These are phyloP conservation scores for Candida incommunis DNA, from an alignment of 805 yeast genomes.

Conservation along the genomic window DNA sequence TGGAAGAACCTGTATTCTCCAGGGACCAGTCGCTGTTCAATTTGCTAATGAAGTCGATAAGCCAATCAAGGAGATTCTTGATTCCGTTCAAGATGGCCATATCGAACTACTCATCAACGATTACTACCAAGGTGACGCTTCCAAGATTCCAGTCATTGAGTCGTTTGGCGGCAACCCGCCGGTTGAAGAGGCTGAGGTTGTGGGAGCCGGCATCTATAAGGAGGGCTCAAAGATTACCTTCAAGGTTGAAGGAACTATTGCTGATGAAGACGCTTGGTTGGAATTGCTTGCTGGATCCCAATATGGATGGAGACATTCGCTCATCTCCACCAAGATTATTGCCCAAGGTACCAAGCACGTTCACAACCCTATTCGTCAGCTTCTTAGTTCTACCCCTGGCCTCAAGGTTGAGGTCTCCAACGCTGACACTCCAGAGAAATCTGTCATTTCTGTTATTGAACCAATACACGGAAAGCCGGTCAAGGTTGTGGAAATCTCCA, in stretches of 20 bases:
- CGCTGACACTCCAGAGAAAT: conserved; percentile 36
- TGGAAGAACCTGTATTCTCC: conserved; percentile 96
- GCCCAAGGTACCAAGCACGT: conserved; percentile 78
- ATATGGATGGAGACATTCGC: conserved; percentile 84
- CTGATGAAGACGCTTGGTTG: conserved; percentile 48
- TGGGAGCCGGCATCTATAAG: conserved; percentile 14
- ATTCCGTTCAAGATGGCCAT: conserved; percentile 82
- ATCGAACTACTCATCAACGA: conserved; percentile 47
- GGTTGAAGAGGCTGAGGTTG: conserved; percentile 13
- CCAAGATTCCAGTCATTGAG: conserved; percentile 76
- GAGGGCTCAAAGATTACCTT: conserved; percentile 15
- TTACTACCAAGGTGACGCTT: conserved; percentile 52
- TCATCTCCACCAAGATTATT: conserved; percentile 61
- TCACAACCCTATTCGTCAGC: conserved; percentile 63
- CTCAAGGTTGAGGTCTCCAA: conserved; percentile 48
- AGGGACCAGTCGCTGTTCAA: conserved; percentile 97
- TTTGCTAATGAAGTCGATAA: conserved; percentile 76
- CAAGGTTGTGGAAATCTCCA: conserved; percentile 44
- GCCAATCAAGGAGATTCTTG: conserved; percentile 85
- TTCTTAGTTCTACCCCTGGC: conserved; percentile 61
- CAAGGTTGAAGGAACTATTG: conserved; percentile 21
- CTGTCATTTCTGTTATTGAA: conserved; percentile 54
- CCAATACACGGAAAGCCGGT: conserved; percentile 53
- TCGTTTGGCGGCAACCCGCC: conserved; percentile 65
- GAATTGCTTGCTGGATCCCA: conserved; percentile 63